These are phyloP conservation scores for Colletotrichum nymphaeae DNA, from an alignment of 2,329 filamentous ascomycete genomes.

Conservation along the genomic window DNA sequence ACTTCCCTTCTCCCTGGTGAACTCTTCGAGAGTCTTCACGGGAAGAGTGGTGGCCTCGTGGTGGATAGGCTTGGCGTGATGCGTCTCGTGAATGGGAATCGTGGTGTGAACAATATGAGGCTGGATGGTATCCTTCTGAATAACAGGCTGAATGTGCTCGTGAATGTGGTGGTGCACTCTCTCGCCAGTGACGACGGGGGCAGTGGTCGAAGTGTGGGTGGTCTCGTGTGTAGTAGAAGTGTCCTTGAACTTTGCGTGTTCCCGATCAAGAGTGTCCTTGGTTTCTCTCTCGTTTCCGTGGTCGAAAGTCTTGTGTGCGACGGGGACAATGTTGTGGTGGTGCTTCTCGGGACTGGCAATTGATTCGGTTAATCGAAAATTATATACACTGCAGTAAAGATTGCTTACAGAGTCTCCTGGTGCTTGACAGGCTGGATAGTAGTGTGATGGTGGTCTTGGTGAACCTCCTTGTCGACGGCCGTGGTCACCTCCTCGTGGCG, in stretches of 20 bases:
- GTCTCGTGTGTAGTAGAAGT: conserved; percentile 44
- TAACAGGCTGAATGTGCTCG: conserved; percentile 76
- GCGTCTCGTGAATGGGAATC: conserved; percentile 77
- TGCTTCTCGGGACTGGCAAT: conserved; percentile 68
- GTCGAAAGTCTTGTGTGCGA: conserved; percentile 71
- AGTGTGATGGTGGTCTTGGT: conserved; percentile 79
- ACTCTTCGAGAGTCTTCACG: conserved; percentile 73
- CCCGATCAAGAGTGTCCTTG: conserved; percentile 59
- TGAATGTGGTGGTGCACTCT: conserved; percentile 62
- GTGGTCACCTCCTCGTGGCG: conserved; percentile 71
- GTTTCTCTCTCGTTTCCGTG: conserved; percentile 67
- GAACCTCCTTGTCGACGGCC: conserved; percentile 75
- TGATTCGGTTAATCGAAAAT: no score
- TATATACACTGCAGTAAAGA: no score
- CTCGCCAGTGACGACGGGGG: conserved; percentile 43
- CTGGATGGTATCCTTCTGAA: conserved; percentile 77
- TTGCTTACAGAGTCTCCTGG: conserved; percentile 55
- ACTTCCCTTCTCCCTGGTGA: conserved; percentile 61
- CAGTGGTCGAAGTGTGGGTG: conserved; percentile 41
- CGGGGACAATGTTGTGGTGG: conserved; percentile 65
- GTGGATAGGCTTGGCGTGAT: conserved; percentile 74
- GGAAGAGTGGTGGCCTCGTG: conserved; percentile 74
- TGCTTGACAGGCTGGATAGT: conserved; percentile 71
- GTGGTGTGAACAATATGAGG: conserved; percentile 78
- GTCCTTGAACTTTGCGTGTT: conserved; percentile 53